Conservation (phyloP, 2,329 filamentous ascomycete genomes). For the Curvularia eragrostidis region DNA sequence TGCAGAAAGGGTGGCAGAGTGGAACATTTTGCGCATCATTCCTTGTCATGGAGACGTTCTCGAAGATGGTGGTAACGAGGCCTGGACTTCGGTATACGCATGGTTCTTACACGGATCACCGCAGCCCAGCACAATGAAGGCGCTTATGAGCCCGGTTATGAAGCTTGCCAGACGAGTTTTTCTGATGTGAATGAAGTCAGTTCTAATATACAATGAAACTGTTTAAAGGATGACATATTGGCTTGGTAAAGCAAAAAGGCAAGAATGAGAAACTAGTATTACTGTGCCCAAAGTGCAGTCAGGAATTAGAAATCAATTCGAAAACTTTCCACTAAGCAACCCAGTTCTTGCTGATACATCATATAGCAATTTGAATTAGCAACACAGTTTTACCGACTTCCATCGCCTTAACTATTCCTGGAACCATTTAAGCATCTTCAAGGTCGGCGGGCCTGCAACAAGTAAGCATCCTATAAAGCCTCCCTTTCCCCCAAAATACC, state of each 20-base stretch:
- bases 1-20: conserved; percentile 22
- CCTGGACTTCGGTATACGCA: conserved; percentile 19
- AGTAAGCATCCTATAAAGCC: neutral
- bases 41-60: conserved; percentile 26
- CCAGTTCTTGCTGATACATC: neutral
- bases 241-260: neutral
- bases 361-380: neutral
- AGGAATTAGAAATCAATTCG: neutral
- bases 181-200: conserved; percentile 10
- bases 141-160: conserved; percentile 12
- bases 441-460: neutral
- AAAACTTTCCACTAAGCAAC: neutral
- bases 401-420: neutral
- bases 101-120: conserved; percentile 19
- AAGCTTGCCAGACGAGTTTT: conserved; percentile 19
- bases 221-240: neutral
- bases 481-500: neutral
- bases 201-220: neutral
- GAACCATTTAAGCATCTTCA: neutral
- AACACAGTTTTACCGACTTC: neutral
- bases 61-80: conserved; percentile 6
- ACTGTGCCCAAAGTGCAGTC: neutral
- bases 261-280: neutral
- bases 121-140: neutral
- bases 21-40: conserved; percentile 22